These are phyloP conservation scores for Monascus purpureus DNA, from an alignment of 495 filamentous ascomycete genomes.

Conservation along the genomic window DNA sequence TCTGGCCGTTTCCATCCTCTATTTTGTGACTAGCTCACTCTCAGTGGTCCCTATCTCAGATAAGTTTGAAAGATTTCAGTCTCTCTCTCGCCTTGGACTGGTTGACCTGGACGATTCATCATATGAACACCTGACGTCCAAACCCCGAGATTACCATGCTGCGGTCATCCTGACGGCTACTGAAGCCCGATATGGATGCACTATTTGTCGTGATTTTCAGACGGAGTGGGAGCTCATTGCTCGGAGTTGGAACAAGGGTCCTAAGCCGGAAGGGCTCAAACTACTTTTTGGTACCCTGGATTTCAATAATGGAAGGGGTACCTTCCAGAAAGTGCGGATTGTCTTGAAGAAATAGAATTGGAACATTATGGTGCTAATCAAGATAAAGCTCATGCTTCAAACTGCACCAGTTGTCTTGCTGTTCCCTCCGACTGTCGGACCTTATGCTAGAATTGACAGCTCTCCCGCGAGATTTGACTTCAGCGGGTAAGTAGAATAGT, in stretches of 20 bases:
- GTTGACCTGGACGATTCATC: conserved; percentile 61
- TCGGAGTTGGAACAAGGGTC: conserved; percentile 74
- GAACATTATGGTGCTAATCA: conserved; percentile 3
- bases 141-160: conserved; percentile 71
- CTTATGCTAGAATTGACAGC: conserved; percentile 53
- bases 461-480: conserved; percentile 81
- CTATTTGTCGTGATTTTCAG: conserved; percentile 78
- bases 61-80: conserved; percentile 54
- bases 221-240: conserved; percentile 87
- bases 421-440: conserved; percentile 81
- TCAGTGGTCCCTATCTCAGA: conserved; percentile 13
- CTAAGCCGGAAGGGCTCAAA: conserved; percentile 56
- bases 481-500: conserved; percentile 47
- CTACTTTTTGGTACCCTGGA: conserved; percentile 79
- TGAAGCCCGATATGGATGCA: conserved; percentile 73
- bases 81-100: conserved; percentile 50
- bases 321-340: conserved; percentile 72
- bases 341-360: neutral
- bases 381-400: conserved; percentile 73
- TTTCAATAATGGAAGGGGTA: conserved; percentile 69
- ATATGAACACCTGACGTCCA: conserved; percentile 60
- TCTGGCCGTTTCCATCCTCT: conserved; percentile 36
- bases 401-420: conserved; percentile 82
- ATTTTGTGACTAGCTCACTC: conserved; percentile 29
- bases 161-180: conserved; percentile 79